Conservation (phyloP, 2,329 filamentous ascomycete species). For the Ceratocystis albifundus region DNA sequence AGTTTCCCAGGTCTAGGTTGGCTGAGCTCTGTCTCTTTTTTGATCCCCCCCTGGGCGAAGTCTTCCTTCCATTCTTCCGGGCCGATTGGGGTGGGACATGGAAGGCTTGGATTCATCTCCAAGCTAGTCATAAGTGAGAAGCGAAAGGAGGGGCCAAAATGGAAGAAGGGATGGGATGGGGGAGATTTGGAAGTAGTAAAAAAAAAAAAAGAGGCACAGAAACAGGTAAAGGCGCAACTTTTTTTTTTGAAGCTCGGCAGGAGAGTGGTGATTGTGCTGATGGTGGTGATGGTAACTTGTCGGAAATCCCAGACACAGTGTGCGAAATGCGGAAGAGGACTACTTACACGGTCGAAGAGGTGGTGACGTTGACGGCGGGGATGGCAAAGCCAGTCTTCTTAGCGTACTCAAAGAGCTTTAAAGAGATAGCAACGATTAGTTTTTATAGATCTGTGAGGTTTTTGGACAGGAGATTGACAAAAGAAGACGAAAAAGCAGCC, state of each 20-base stretch:
- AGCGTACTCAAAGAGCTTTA: conserved; percentile 71
- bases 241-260: not conserved
- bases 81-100: conserved; percentile 12
- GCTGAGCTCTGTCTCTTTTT: not conserved
- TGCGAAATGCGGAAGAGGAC: not conserved
- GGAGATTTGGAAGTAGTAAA: not conserved
- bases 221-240: not conserved
- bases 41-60: not conserved
- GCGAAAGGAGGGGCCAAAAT: not conserved
- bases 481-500: not conserved
- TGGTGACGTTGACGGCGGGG: conserved; percentile 87
- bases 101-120: not conserved
- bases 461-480: not conserved
- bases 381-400: conserved; percentile 82
- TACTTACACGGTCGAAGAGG: conserved; percentile 51
- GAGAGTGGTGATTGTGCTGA: not conserved
- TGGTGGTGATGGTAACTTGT: not conserved
- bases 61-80: conserved; percentile 5
- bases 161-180: not conserved
- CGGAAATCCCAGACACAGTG: not conserved
- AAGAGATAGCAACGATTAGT: not conserved
- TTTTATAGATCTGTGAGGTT: not conserved
- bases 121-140: not conserved
- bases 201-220: not conserved
- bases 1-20: not conserved